Evolutionary conservation across 2,329 filamentous ascomycete species (phyloP), one percentile per base, ranked within the genome.

Genomic region (Purpureocillium lavendulum): DNA sequence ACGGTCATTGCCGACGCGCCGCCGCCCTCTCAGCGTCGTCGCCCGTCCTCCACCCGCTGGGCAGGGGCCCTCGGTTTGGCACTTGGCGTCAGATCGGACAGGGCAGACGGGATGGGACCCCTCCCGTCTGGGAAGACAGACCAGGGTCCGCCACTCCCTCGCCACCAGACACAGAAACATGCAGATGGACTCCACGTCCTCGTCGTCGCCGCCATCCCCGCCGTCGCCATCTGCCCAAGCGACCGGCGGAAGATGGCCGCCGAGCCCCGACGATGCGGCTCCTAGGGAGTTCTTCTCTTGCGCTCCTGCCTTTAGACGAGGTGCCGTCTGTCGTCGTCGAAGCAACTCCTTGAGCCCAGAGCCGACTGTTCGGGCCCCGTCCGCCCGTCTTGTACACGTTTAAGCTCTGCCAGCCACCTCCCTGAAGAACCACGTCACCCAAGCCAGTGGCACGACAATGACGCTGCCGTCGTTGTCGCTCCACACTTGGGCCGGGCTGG

Each of bases 101-200:
- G n/a, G n/a, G n/a, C n/a, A n/a, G n/a, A n/a, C n/a, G n/a, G n/a
- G n/a, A n/a, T n/a, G n/a, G n/a, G n/a, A n/a, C n/a, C n/a, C n/a
- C n/a, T n/a, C n/a, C n/a, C n/a, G n/a, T n/a, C n/a, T n/a, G n/a
- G 14, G 15, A 16, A 15, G 14, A 18, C 9, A 28, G 3, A 35
- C 18, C 18, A n/a, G 15, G n/a, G n/a, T n/a, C n/a, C n/a, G n/a
- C 35, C 35, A 13, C 38, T 30, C 38, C 38, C 38, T 40, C 33
- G 33, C 33, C 26, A 31, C 17, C 38, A 40, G 38, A 33, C 28
- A 40, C 38, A 32, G 38, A 7, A 31, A 26, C 31, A 34, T 26
- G 21, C 21, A 26, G 14, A 36, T 29, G 24, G 34, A 12, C 21
- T 15, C 34, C 13, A 12, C 24, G 34, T 15, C 34, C 7, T 18